phyloP scores from a whole-genome alignment of 2,329 filamentous ascomycete species.

The Neofusicoccum parvum region DNA sequence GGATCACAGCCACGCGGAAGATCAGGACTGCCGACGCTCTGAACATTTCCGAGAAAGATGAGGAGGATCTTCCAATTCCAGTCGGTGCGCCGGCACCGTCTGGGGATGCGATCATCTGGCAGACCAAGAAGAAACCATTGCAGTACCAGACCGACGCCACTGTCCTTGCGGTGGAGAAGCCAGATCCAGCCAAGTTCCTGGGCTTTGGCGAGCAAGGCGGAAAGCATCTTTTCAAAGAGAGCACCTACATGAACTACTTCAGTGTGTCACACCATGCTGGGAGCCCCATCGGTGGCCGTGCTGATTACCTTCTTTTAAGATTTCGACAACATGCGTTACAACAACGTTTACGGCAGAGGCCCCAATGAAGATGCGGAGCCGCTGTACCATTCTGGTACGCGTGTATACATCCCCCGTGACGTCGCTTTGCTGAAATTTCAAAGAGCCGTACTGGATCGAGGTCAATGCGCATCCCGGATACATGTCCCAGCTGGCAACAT shows the following conservation, averaged over 20 bases:
- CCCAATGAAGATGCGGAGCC: conserved; percentile 36
- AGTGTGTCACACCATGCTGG: conserved; percentile 25
- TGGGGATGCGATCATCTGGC: conserved; percentile 25
- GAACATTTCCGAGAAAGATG: background rate
- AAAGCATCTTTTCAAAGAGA: conserved; percentile 38
- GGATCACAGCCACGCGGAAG: conserved; percentile 30
- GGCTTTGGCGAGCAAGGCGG: conserved; percentile 44
- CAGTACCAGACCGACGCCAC: conserved; percentile 2
- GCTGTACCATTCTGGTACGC: conserved; percentile 34
- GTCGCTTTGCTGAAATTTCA: no score
- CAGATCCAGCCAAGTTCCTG: conserved; percentile 36
- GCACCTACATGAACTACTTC: conserved; percentile 44
- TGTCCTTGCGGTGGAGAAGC: conserved; percentile 29
- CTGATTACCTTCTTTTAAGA: conserved; percentile 24
- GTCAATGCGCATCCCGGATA: conserved; percentile 27
- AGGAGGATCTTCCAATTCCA: background rate
- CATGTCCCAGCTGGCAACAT: background rate
- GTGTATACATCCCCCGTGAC: no score
- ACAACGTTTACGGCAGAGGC: conserved; percentile 39
- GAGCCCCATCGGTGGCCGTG: background rate
- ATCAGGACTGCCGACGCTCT: conserved; percentile 23
- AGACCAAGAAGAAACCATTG: conserved; percentile 23
- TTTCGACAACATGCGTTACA: conserved; percentile 43
- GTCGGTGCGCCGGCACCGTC: conserved; percentile 22
- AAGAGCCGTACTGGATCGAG: conserved; percentile 40